Evolutionary conservation across 495 filamentous ascomycete genomes (phyloP), one percentile per base, ranked within the genome.

Genomic region (Haplographium delicatum): DNA sequence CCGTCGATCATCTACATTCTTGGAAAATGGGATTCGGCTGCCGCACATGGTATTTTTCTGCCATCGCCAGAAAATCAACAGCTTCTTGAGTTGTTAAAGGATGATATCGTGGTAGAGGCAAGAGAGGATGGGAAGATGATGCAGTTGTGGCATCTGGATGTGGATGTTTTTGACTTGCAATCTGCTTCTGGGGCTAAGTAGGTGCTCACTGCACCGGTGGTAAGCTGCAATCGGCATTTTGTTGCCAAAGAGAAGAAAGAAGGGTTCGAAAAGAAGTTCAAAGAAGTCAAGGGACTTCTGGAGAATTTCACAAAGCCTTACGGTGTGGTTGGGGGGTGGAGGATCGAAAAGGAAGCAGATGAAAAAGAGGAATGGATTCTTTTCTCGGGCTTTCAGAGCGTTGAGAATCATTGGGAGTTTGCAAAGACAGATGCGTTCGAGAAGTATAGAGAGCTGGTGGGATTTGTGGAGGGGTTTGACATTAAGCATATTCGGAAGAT

Each of bases 351-450:
- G 25, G 64, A 67, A 27, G 58, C 59, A 4, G 54, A 58, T 1
- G 62, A 56, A 3, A 60, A 66, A 15, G 73, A 78, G 27, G 76
- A 82, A 42, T 75, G 71, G 49, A 68, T 79, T 0, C 34, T 82
- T 0, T 68, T 79, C n/a, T 68, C 54, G 35, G 73, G 77, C 4
- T 80, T 75, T 75, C 60, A 68, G 22, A 60, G 57, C 15, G 65
- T 72, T 3, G 71, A 78, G 51, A 64, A 68, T 45, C 72, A 78
- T 46, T 41, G 35, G 24, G 68, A 53, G 4, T 78, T 76, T 51
- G 64, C 57, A 16, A 59, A 67, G 44, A 59, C 66, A 3, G 57
- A 63, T 15, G 66, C 33, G 5, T 70, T 70, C 20, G 51, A 57
- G 30, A 66, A 68, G 47, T 78, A 73, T 47, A 51, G 31, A 1